A percentile compares a stretch with the other conserved stretches of the same genome.
Conservation (phyloP, 805 yeast genomes). For the Soucietia sequanensis region DNA sequence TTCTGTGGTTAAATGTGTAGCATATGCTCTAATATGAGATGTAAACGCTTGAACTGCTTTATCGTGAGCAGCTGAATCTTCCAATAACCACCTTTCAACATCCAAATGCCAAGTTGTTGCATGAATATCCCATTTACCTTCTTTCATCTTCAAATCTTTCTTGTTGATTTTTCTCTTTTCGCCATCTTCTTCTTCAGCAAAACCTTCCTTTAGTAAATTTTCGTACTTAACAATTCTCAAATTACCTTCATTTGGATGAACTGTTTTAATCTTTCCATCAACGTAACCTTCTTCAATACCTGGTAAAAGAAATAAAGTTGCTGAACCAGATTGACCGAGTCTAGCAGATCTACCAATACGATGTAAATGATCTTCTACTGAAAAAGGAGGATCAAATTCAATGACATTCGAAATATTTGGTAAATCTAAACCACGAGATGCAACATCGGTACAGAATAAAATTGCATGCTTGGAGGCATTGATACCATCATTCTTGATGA, state of each 20-base stretch:
- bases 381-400: conserved; percentile 94
- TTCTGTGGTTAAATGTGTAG: conserved; percentile 87
- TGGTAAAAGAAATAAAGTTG: conserved; percentile 79
- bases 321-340: conserved; percentile 85
- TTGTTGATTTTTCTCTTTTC: conserved; percentile 32
- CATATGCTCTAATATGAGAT: conserved; percentile 90
- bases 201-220: conserved; percentile 28
- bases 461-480: conserved; percentile 52
- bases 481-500: conserved; percentile 41
- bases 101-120: conserved; percentile 96
- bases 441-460: conserved; percentile 95
- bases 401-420: conserved; percentile 83
- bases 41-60: conserved; percentile 79
- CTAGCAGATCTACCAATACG: conserved; percentile 98
- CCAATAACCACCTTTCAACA: conserved; percentile 84
- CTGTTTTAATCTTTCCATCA: conserved; percentile 44
- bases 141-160: conserved; percentile 36
- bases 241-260: conserved; percentile 38
- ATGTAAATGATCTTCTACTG: conserved; percentile 92
- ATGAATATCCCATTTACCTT: conserved; percentile 79
- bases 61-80: conserved; percentile 56
- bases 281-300: conserved; percentile 85
- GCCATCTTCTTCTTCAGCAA: conserved; percentile 31
- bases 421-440: conserved; percentile 92
- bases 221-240: conserved; percentile 37